Percentiles rank a stretch among this genome's conserved stretches.
Evolutionary conservation across 2,329 filamentous ascomycete species (phyloP).

Genomic region (Fusarium newnesense): DNA sequence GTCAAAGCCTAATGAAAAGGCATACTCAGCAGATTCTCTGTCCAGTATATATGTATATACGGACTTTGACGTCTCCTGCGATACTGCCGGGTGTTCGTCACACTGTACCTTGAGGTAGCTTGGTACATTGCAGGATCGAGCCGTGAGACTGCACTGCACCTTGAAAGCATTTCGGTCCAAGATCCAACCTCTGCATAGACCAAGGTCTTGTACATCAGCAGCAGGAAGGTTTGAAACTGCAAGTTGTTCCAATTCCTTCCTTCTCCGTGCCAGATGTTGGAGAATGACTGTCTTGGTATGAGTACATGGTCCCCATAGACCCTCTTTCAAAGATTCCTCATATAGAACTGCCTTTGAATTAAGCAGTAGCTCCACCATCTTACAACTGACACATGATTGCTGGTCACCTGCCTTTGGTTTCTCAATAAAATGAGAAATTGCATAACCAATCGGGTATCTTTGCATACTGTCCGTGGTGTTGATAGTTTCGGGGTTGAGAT

Average conservation of each 20-base stretch:
- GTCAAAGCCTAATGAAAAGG: background rate
- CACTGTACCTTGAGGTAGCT: background rate
- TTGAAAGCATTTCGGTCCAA: background rate
- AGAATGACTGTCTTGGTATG: background rate
- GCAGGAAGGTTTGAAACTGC: background rate
- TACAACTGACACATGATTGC: background rate
- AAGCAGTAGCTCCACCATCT: background rate
- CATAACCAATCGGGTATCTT: background rate
- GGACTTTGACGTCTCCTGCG: accelerated
- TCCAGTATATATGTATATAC: background rate
- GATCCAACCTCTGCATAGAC: background rate
- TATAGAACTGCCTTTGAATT: background rate
- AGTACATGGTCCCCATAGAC: accelerated
- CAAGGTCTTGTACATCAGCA: accelerated
- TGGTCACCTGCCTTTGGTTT: accelerated
- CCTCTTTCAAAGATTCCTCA: accelerated
- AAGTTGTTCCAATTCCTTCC: accelerated
- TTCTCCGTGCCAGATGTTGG: background rate
- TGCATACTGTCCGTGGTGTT: background rate
- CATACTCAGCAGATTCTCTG: background rate
- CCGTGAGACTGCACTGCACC: background rate
- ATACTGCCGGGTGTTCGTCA: accelerated
- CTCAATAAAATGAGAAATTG: accelerated
- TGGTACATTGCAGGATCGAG: accelerated
- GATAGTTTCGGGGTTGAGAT: accelerated